Evolutionary conservation across 1,139 yeast species (phyloP), one percentile per base, ranked within the genome.

Genomic region (Arxiozyma slooffiae): DNA sequence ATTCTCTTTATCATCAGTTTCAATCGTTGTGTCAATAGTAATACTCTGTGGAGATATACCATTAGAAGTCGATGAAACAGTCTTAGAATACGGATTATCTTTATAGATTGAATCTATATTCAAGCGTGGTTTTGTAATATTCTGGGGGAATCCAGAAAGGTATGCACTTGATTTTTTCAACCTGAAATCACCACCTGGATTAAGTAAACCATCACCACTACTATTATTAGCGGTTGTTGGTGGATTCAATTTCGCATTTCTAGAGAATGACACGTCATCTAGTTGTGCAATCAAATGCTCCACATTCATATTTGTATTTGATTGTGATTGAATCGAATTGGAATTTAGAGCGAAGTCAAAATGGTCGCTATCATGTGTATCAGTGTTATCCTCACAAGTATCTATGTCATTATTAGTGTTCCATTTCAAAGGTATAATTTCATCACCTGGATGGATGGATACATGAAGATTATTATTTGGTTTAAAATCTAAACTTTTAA

Each of bases 261-360:
- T 58, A 8, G 59, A 57, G n/a, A 57, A 52, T 2, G 67, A 59
- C 4, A 62, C 62, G 38, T 58, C 60, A 49, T 64, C 60, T n/a
- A 64, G 49, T 46, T 64, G 66, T 14, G 66, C 66, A 20, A 64
- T 53, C 18, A 64, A 55, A 50, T 57, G 57, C 50, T 62, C 67
- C 2, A 64, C 64, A 45, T 63, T 62, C 39, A 51, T 40, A 46
- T 55, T 60, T 7, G 64, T 57, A n/a, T 57, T 51, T 2, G 58
- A 44, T 40, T 36, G 36, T 46, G 23, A 41, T 46, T 20, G 56
- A 17, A 24, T 24, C 20, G 26, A 21, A 24, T n/a, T 24, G 21
- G 24, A 7, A 21, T 11, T 23, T n/a, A n/a, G 18, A 23, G 17
- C n/a, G 17, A 20, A n/a, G 36, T 30, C 36, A 11, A 30, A 14